Base-by-base conservation (phyloP, 116 monocot genomes). In the Cymodocea nodosa region DNA sequence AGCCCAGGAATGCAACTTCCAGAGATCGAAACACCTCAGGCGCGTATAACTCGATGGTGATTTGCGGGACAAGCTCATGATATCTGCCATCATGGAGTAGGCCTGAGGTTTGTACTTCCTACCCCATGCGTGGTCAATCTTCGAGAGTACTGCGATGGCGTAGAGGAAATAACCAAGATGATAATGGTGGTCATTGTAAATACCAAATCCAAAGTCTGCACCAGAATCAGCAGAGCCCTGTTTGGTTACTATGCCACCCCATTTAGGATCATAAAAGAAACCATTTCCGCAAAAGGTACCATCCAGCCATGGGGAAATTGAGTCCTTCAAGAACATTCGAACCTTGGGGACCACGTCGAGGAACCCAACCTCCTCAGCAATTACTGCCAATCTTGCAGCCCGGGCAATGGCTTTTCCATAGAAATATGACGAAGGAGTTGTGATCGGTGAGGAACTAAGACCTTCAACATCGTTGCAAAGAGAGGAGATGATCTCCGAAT, bases 1-100 rank as follows among this genome's bases (percentile, higher is more conserved):
- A 1, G 97, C 91, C 97, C 97, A 97, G 6, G 97, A 97, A 35
- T 97, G 97, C 70, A 97, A 72, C 82, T 85, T 91, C 97, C 97
- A 97, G n/a, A 85, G 65, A 64, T 97, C 97, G 17, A 97, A 91
- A 72, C 84, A 85, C 60, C 97, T 65, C 65, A 91, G 52, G 10
- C 88, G 68, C 0, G 91, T 64, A 35, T 82, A 91, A 18, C 20
- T 83, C 10, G 87, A 68, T 2, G 40, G 51, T 16, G 65, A 10
- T 61, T 52, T 77, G 23, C 22, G 35, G 0, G 88, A 70, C 71
- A 83, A 56, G n/a, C 76, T 88, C 83, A 97, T 81, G 81, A 91
- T 74, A 69, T 97, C 97, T 0, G 83, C 97, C 62, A 83, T 63
- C 66, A 97, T 55, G 17, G 91, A 69, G 36, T 97, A 97, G 0